Conservation (phyloP, 768 basidiomycete genomes). For the Lyophyllum decastes region DNA sequence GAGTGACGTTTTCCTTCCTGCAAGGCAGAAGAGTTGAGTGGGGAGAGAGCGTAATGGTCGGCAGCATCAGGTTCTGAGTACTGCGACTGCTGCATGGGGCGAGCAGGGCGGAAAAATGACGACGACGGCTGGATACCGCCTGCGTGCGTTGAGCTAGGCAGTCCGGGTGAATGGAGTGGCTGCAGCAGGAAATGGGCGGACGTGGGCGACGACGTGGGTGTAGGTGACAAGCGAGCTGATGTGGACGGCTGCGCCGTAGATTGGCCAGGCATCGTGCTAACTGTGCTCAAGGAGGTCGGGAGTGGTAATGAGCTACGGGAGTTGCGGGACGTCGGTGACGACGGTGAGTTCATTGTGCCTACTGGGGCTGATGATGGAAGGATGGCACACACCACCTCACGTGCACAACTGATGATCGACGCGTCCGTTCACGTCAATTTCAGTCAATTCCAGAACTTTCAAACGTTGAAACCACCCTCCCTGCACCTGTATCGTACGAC, state of each 20-base stretch:
- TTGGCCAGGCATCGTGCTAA: not conserved
- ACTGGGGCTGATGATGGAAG: not conserved
- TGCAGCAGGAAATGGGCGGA: slow-evolving; percentile 9
- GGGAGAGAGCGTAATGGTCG: slow-evolving; percentile 15
- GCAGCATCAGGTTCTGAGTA: slow-evolving; percentile 31
- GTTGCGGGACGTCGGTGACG: slow-evolving; percentile 7
- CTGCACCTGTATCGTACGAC: too few species aligned
- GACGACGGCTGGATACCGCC: slow-evolving; percentile 78
- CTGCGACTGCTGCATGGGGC: slow-evolving; percentile 49
- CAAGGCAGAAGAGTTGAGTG: slow-evolving; percentile 3
- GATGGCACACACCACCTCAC: too few species aligned
- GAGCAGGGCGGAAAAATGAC: slow-evolving; percentile 75
- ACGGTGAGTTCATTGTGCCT: slow-evolving; percentile 9
- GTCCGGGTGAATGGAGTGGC: slow-evolving; percentile 16
- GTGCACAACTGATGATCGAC: too few species aligned
- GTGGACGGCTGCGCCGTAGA: not conserved
- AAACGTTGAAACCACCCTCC: too few species aligned
- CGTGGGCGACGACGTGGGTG: slow-evolving; percentile 14
- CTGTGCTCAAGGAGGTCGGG: slow-evolving; percentile 13
- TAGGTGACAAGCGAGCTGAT: slow-evolving; percentile 1
- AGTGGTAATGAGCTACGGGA: slow-evolving; percentile 7
- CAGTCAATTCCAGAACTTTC: too few species aligned
- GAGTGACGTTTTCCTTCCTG: slow-evolving; percentile 13
- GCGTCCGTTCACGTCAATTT: too few species aligned
- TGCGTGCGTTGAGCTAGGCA: slow-evolving; percentile 55